Base-by-base conservation (phyloP, 2,329 filamentous ascomycete genomes). In the Sclerotinia sclerotiorum region DNA sequence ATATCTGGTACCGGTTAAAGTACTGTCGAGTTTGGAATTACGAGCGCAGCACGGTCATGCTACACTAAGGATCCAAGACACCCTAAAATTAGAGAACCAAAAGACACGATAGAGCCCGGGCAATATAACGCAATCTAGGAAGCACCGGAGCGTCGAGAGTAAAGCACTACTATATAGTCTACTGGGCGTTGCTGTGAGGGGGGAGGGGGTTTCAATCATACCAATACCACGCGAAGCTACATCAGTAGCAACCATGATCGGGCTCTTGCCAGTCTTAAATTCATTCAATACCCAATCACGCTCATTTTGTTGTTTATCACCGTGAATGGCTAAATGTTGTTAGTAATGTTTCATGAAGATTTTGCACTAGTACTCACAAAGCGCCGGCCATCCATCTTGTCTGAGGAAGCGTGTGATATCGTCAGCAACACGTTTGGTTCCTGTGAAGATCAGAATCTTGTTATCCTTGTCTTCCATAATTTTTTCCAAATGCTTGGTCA, bases 151-250 rank as follows among this genome's bases (percentile, higher is more conserved):
- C 89, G 89, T 88, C 85, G 87, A 93, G 90, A 94, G 92, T 92
- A 92, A 89, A 94, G 91, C 88, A 93, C 88, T 87, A 84, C 84
- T 86, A 78, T 79, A 68, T 75, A 80, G 79, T 82, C 81, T 84
- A 83, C 86, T 85, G 84, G 84, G 84, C 82, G 82, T 84, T 84
- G 85, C 82, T 77, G 77, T 77, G 78, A 73, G 77, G 77, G 77
- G 76, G 78, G 78, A 81, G 79, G 83, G 81, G 80, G 82, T 83
- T 83, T 85, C 84, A 88, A 91, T 94, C 93, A 97, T 96, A 97
- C 95, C 95, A 84, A 99, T 97, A 93, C 95, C 95, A 94, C 95
- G 95, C 80, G 95, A 98, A 84, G 95, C 95, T 83, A 99, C 95
- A 79, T 98, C 95, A 74, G 95, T 99, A 84, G 95, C 95, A 84